These are phyloP conservation scores for Geoglossum cookeanum DNA, from an alignment of 2,329 filamentous ascomycete genomes.

Conservation along the genomic window DNA sequence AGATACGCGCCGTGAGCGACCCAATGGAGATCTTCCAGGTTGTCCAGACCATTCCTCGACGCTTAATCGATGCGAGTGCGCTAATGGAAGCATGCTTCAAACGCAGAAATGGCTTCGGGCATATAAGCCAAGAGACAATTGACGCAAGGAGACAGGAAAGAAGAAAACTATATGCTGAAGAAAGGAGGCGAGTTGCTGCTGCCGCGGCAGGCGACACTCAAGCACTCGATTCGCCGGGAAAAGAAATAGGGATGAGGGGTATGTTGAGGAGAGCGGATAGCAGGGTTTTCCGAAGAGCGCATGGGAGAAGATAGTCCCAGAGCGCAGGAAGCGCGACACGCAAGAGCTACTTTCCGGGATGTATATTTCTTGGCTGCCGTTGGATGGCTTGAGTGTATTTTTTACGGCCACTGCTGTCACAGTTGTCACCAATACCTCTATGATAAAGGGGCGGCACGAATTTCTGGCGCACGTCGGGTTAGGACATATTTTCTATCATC, in stretches of 20 bases:
- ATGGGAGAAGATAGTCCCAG: not conserved
- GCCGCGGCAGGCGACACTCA: not conserved
- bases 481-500: not conserved
- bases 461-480: not conserved
- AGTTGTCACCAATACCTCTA: not conserved
- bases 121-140: conserved; percentile 64
- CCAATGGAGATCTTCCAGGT: conserved; percentile 94
- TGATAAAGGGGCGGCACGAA: not conserved
- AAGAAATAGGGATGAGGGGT: not conserved
- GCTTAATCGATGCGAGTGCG: conserved; percentile 61
- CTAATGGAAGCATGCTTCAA: conserved; percentile 72
- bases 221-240: not conserved
- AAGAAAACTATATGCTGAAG: conserved; percentile 4
- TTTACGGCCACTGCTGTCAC: not conserved
- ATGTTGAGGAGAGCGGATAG: conserved; percentile 1
- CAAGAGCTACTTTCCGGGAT: not conserved
- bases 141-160: conserved; percentile 57
- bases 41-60: conserved; percentile 69
- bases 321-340: not conserved
- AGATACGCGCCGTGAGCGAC: conserved; percentile 62
- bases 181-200: not conserved
- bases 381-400: not conserved
- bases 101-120: conserved; percentile 59
- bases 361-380: not conserved
- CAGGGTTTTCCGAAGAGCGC: not conserved